Evolutionary conservation across 2,329 filamentous ascomycete species (phyloP), one percentile per base, ranked within the genome.

Genomic region (Dryadomyces quercivorus): DNA sequence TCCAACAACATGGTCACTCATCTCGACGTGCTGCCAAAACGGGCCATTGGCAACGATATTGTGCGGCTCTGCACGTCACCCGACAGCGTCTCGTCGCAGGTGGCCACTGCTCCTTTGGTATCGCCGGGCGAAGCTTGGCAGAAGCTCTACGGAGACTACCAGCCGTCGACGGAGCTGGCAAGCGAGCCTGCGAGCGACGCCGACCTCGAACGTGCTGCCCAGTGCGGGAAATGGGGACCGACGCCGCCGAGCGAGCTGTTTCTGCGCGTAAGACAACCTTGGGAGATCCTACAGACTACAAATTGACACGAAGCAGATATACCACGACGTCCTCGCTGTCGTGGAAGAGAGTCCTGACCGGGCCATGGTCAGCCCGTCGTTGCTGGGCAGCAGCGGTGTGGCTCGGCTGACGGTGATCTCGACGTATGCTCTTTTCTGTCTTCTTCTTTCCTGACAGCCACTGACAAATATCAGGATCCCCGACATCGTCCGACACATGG

Each of bases 401-500:
- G 68, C 85, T 9, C 86, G 85, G 0, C 66, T 91, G 59, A 85
- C 84, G 0, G 76, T 89, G 44, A 80, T 91, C 31, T 83, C 80
- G 0, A 77, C 78, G 60, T 75, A 66, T 3, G 36, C 34, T 31
- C 20, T 7, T 2, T 6, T 50, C 48, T 22, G 15, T 26, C n/a
- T 6, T 36, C 8, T 16, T 15, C 12, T 51, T 1, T 6, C 10
- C 10, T 3, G n/a, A 5, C 36, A 7, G 12, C 47, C 36, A 12
- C 22, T 31, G 10, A 50, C 50, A 51, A 12, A 45, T 18, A 1
- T 12, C 44, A 73, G 74, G 1, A 69, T 87, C 21, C 81, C 83
- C 0, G 86, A 91, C 63, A 80, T 90, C 31, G 80, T 80, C 57
- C 75, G 85, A 1, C 86, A 91, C 65, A 85, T 88, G 69, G 81